phyloP scores from a whole-genome alignment of 352 stramenopile species.

The Elongisporangium undulatum region DNA sequence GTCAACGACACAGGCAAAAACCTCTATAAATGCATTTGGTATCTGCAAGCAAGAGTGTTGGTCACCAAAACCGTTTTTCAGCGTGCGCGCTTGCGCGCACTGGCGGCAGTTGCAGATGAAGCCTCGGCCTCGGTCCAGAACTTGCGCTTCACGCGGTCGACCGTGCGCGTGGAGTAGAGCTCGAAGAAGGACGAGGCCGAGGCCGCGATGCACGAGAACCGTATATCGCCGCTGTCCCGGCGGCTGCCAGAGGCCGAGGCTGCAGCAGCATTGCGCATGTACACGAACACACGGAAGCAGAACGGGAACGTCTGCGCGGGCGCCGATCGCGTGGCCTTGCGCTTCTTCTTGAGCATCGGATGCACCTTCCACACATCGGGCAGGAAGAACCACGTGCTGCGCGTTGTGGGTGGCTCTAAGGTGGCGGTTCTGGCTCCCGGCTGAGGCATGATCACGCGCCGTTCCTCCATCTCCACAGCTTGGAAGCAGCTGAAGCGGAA shows the following conservation, averaged over 20 bases:
- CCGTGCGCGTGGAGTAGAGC: slow-evolving; percentile 79
- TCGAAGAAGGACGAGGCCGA: slow-evolving; percentile 76
- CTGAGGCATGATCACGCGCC: slow-evolving; percentile 23
- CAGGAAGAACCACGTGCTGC: slow-evolving; percentile 83
- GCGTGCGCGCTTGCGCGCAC: background rate
- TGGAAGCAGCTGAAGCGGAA: slow-evolving; percentile 83
- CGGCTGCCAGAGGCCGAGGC: slow-evolving; percentile 1
- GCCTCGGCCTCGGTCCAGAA: slow-evolving; percentile 28
- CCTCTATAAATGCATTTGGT: background rate
- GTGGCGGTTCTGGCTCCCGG: slow-evolving; percentile 7
- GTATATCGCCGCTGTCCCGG: background rate
- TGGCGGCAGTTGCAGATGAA: background rate
- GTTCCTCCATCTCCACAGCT: slow-evolving; percentile 77
- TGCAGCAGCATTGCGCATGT: slow-evolving; percentile 18
- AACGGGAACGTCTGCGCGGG: slow-evolving; percentile 86
- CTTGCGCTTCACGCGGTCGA: slow-evolving; percentile 79
- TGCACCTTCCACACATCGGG: slow-evolving; percentile 88
- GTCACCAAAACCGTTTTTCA: background rate
- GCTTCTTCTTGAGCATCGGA: slow-evolving; percentile 87
- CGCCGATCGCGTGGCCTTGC: slow-evolving; percentile 75
- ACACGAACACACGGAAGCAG: slow-evolving; percentile 81
- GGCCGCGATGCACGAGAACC: slow-evolving; percentile 51
- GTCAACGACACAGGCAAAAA: too few relatives aligned
- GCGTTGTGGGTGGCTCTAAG: slow-evolving; percentile 4
- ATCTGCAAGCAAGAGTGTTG: background rate